Evolutionary conservation across 2,329 filamentous ascomycete species (phyloP).

Genomic region (Epichloe uncinata): DNA sequence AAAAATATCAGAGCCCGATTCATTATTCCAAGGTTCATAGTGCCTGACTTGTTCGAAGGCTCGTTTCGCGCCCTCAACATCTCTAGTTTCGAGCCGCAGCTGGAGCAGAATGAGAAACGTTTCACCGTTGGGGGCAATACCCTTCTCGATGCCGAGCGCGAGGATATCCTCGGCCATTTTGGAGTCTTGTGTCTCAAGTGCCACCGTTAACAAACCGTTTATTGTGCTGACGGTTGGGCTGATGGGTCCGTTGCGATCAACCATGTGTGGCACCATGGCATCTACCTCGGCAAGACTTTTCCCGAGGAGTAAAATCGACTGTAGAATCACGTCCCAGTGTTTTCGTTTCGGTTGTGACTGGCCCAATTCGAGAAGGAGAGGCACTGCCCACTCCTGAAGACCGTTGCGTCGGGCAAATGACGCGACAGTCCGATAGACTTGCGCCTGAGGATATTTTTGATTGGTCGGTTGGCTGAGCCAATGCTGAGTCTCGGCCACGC

Average conservation of each 20-base stretch:
- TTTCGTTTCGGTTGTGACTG: conserved; percentile 34
- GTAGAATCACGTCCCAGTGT: conserved; percentile 59
- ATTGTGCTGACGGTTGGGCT: conserved; percentile 58
- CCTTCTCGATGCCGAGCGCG: conserved; percentile 49
- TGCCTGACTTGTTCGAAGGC: conserved; percentile 40
- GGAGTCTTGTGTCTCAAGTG: conserved; percentile 55
- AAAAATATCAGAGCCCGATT: conserved; percentile 29
- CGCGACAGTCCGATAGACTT: conserved; percentile 19
- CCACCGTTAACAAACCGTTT: conserved; percentile 61
- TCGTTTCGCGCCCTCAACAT: conserved; percentile 55
- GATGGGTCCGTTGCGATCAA: conserved; percentile 39
- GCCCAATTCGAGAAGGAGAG: conserved; percentile 41
- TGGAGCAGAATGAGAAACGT: conserved; percentile 66
- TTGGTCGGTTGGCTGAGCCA: conserved; percentile 51
- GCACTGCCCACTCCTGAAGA: conserved; percentile 47
- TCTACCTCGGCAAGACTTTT: conserved; percentile 43
- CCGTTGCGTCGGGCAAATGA: conserved; percentile 44
- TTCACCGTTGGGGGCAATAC: conserved; percentile 51
- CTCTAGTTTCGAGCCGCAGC: conserved; percentile 58
- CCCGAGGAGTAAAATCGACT: conserved; percentile 56
- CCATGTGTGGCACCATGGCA: conserved; percentile 56
- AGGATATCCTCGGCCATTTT: conserved; percentile 64
- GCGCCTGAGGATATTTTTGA: conserved; percentile 9
- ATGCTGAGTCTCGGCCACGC: conserved; percentile 46
- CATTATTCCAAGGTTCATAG: conserved; percentile 25